Base-by-base conservation (phyloP, 345 rosid species). In the Luvunga scandens region DNA sequence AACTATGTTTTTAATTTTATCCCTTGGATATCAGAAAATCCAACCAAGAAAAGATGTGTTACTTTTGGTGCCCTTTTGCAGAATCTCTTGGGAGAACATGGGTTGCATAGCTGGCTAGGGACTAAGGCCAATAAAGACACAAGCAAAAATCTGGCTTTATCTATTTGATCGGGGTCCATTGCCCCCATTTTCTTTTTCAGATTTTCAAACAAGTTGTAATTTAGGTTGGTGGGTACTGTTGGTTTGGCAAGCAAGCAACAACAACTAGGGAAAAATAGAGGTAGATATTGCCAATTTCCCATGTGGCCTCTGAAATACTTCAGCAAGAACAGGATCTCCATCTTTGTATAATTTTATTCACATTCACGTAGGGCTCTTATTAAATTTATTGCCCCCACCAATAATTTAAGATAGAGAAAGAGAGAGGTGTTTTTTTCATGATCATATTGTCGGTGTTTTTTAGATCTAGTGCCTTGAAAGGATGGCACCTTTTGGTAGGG, bases 401-500 rank as follows among this genome's bases (percentile, higher is more conserved):
- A 79, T 79, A 75, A 85, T 81, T 83, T 65, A 31, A 12, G 50
- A 12, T 3, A 45, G 50, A 45, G 73, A 60, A 75, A n/a, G 73
- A 75, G 82, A 78, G 48, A 65, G 59, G 64, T 42, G 10, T 25
- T 64, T 81, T 64, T 76, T 13, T 13, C 80, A 75, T 66, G 78
- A 79, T 73, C 82, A 82, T 33, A 73, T 53, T 76, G 86, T 83
- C 72, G 85, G 83, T 81, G 75, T 38, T 64, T 75, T 75, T 7
- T 24, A 36, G 76, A 66, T 56, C 61, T 22, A 63, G 76, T 86
- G 82, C 79, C 86, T 84, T 82, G 12, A 79, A 84, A 87, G 80
- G 34, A 24, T 67, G 74, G 76, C 42, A 34, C 18, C 71, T 59
- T 77, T 85, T 75, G 90, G 84, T 81, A 42, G 53, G 27, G 18